Base-by-base conservation (phyloP, 2,329 filamentous ascomycete genomes). In the Rugonectria rugulosa region DNA sequence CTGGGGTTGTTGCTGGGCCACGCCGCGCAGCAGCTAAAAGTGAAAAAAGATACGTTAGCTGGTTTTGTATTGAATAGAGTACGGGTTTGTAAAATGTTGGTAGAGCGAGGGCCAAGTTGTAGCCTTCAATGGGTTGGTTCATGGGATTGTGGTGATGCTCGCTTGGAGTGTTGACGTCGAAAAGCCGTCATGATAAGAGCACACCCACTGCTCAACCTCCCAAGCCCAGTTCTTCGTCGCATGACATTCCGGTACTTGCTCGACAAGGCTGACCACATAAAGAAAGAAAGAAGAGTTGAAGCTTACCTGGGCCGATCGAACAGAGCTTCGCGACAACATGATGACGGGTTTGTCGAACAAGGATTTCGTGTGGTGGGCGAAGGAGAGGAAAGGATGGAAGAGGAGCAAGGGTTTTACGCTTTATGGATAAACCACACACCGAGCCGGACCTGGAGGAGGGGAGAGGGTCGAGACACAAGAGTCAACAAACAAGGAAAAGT, bases 311-410 rank as follows among this genome's bases (percentile, higher is more conserved):
- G 82, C 81, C 73, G 81, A 75, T 73, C 81, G 73, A 65, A 79
- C 65, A 70, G 83, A 81, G 75, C 79, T 80, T 75, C 82, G 81
- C 73, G 83, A 85, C 74, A 86, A 72, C 83, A 86, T 86, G 63
- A 68, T 81, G 72, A 58, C 59, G 57, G 40, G 38, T 15, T 42
- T 41, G 50, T 36, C 12, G 20, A 32, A 40, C 26, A 53, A n/a
- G 52, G 50, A 48, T 55, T 53, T 49, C 57, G 46, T 29, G 51
- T 50, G 38, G 38, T 43, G 15, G 62, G 56, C 41, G 59, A 59
- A 46, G 56, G 41, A 40, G 27, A 38, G 45, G 43, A 52, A 53
- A 46, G 17, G 47, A 51, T 31, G 27, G 40, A 47, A 36, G 47
- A 36, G 45, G 52, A 14, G 44, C 42, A 38, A 32, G 36, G 53